Base-by-base conservation (phyloP, 176 grass and related monocot species). In the Aegilops tauschii region DNA sequence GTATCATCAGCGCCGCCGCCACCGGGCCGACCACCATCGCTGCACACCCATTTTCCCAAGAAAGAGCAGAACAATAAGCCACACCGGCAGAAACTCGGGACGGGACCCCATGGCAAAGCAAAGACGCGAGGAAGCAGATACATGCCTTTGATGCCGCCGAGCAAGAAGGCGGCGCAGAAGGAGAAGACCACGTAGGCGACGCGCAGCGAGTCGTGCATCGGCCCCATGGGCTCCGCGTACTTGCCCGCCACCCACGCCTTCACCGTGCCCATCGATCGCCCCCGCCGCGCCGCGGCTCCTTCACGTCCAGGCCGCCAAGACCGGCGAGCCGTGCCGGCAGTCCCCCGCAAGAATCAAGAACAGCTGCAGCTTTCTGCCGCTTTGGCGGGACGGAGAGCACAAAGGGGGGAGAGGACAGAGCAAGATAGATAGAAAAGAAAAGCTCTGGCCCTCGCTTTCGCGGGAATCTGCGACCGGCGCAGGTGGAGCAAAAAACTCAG, bases 131-230 rank as follows among this genome's bases (percentile, higher is more conserved):
- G 54, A 58, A 58, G 54, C 5, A 72, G 70, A 52, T 2, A 65
- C 78, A 54, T 68, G 85, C 95, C 95, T 98, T 98, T 98, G 81
- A 93, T 80, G 67, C 82, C 93, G 17, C 95, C 95, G 91, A 95
- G 88, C 85, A 98, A 95, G 75, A 98, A 88, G 82, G 95, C 95
- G 86, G 89, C 84, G 86, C 91, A 92, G 79, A 98, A 98, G 86
- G 92, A 85, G 87, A 98, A 88, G 75, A 95, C 83, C 9, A 98
- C 93, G 84, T 95, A 95, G 18, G 87, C 91, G 62, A 90, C 66
- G 21, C 88, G 86, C 61, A 93, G 69, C 74, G 89, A 90, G 29
- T 78, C 47, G 44, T 88, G 82, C 81, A 90, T 14, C 72, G 87
- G 86, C 61, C 78, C 69, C 81, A 95, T 86, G 80, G 87, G 80